Evolutionary conservation across 306 rosid species (phyloP).

Genomic region (Mimosa bimucronata): DNA sequence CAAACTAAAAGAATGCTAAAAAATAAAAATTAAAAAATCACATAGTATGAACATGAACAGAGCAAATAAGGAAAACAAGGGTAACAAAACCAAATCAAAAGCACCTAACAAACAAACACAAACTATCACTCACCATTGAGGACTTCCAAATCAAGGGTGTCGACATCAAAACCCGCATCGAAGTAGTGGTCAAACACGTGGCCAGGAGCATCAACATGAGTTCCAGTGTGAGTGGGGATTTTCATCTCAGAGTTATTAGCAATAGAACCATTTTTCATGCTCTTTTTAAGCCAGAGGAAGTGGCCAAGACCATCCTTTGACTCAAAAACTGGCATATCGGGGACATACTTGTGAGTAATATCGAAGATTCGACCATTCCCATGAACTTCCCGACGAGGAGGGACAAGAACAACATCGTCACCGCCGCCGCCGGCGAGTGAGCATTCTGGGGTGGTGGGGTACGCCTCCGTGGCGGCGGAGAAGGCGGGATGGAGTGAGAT

Average conservation of each 20-base stretch:
- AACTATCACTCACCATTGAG: constrained; percentile 60
- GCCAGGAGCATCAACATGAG: constrained; percentile 88
- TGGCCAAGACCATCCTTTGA: constrained; percentile 62
- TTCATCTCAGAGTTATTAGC: constrained; percentile 75
- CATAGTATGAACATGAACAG: background rate
- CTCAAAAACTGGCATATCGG: constrained; percentile 64
- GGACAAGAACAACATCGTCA: constrained; percentile 35
- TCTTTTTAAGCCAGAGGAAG: constrained; percentile 67
- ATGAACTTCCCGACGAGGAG: constrained; percentile 75
- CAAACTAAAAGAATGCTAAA: background rate
- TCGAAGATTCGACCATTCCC: constrained; percentile 74
- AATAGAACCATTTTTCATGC: constrained; percentile 86
- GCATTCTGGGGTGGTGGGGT: constrained; percentile 43
- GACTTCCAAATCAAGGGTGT: constrained; percentile 72
- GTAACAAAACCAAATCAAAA: background rate
- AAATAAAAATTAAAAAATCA: background rate
- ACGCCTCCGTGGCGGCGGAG: constrained; percentile 35
- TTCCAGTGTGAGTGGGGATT: constrained; percentile 80
- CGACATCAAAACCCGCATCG: constrained; percentile 86
- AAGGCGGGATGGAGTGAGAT: constrained; percentile 24
- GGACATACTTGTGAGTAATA: constrained; percentile 66
- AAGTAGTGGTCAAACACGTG: constrained; percentile 78
- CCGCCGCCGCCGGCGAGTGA: constrained; percentile 22
- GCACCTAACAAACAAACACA: background rate
- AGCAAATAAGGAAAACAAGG: background rate